Evolutionary conservation across 1,284 basidiomycete genomes (phyloP).

Genomic region (Malassezia slooffiae): DNA sequence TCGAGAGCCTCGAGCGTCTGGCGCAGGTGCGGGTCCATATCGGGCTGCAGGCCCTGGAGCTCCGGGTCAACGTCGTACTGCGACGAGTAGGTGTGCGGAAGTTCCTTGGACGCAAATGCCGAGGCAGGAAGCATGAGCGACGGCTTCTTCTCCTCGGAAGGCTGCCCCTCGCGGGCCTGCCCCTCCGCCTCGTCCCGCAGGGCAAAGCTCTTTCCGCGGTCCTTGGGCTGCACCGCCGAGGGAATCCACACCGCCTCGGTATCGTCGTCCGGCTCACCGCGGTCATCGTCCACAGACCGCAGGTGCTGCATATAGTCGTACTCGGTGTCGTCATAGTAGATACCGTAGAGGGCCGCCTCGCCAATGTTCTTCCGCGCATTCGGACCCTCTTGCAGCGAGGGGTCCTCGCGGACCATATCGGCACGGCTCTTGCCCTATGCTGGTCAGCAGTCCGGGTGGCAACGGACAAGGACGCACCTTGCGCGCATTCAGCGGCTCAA

Average conservation of each 20-base stretch:
- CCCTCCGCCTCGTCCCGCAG: slow-evolving; percentile 20
- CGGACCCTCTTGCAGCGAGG: slow-evolving; percentile 51
- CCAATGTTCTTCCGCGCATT: slow-evolving; percentile 52
- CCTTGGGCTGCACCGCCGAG: slow-evolving; percentile 25
- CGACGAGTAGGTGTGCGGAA: slow-evolving; percentile 18
- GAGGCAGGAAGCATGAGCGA: slow-evolving; percentile 57
- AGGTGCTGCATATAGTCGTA: slow-evolving; percentile 99
- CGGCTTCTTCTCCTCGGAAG: not conserved
- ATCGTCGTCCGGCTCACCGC: slow-evolving; percentile 36
- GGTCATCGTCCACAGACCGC: slow-evolving; percentile 30
- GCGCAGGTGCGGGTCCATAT: slow-evolving; percentile 90
- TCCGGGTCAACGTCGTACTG: slow-evolving; percentile 24
- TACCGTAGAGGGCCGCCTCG: slow-evolving; percentile 78
- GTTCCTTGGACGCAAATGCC: slow-evolving; percentile 27
- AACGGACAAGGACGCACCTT: slow-evolving; percentile 4
- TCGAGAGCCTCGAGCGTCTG: slow-evolving; percentile 90
- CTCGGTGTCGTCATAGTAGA: slow-evolving; percentile 92
- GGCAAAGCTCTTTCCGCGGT: slow-evolving; percentile 20
- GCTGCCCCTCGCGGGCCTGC: too few species aligned
- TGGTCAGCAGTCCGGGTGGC: slow-evolving; percentile 1
- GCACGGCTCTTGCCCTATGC: slow-evolving; percentile 64
- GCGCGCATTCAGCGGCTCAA: slow-evolving; percentile 53
- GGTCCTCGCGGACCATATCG: slow-evolving; percentile 56
- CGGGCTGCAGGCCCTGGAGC: slow-evolving; percentile 71
- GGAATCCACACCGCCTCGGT: slow-evolving; percentile 24